Conservation (phyloP, 305 asterid genomes). For the Rubia balearica region DNA sequence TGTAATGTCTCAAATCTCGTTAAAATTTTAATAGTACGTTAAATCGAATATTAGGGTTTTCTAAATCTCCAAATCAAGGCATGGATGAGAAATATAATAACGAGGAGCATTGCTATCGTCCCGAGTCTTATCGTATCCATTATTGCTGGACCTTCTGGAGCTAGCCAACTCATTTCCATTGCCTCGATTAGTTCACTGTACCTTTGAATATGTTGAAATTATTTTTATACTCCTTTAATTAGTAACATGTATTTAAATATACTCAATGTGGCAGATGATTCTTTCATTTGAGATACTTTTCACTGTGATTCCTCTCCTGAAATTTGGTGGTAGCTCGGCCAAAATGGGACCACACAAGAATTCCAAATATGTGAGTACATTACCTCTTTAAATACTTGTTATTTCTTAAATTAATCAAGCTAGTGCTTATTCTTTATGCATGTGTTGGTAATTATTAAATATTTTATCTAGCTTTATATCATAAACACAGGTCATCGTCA, state of each 20-base stretch:
- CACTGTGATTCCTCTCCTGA: slow-evolving; percentile 50
- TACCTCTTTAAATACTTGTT: background rate
- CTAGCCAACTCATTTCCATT: slow-evolving; percentile 77
- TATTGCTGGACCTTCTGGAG: slow-evolving; percentile 82
- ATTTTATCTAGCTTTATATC: background rate
- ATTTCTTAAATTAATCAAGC: background rate
- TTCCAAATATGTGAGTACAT: slow-evolving; percentile 40
- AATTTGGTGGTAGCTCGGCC: slow-evolving; percentile 63
- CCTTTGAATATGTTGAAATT: background rate
- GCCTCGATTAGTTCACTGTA: slow-evolving; percentile 55
- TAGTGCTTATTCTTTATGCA: background rate
- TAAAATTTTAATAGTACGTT: background rate
- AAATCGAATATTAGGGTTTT: background rate
- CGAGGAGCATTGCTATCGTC: slow-evolving; percentile 78
- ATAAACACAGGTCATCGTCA: slow-evolving; percentile 48
- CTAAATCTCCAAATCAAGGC: slow-evolving; percentile 52
- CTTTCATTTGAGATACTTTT: slow-evolving; percentile 78
- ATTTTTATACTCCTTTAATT: background rate
- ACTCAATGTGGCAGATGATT: slow-evolving; percentile 53
- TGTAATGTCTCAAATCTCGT: no score
- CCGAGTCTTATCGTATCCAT: slow-evolving; percentile 80
- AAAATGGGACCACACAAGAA: slow-evolving; percentile 86
- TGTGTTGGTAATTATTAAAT: no score
- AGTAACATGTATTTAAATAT: background rate
- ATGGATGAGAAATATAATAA: slow-evolving; percentile 67